phyloP scores from a whole-genome alignment of 139 green algal species.

The Tetraselmis striata region DNA sequence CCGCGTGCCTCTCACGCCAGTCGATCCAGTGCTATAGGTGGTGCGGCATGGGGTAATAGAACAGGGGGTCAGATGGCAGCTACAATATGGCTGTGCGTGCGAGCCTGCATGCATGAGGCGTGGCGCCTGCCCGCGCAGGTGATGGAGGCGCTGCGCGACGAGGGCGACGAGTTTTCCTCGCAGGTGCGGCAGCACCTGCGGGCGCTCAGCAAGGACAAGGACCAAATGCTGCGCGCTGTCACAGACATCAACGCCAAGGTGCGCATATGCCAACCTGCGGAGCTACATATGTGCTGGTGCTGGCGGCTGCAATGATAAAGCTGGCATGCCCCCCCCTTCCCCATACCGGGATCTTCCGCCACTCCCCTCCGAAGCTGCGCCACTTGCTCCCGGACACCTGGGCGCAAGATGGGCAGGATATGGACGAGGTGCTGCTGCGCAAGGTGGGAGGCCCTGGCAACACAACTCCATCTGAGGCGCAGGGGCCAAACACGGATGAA shows the following conservation, averaged over 20 bases:
- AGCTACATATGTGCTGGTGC: no score
- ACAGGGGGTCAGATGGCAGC: no score
- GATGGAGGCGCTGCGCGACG: not conserved
- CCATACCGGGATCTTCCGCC: no score
- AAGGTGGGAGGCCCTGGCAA: not conserved
- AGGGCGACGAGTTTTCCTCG: not conserved
- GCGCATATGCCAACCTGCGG: not conserved
- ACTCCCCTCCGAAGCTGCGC: not conserved
- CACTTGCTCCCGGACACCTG: not conserved
- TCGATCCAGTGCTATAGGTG: no score
- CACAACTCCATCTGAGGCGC: not conserved
- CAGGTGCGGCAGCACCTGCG: not conserved
- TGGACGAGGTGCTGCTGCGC: not conserved
- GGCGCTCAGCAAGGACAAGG: not conserved
- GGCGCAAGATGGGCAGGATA: not conserved
- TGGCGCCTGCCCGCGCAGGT: no score
- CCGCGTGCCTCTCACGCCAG: no score
- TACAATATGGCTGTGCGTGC: no score
- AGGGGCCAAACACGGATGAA: no score
- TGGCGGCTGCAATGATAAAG: no score
- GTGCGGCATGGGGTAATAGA: no score
- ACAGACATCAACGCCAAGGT: not conserved
- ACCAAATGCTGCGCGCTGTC: not conserved
- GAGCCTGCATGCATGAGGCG: no score
- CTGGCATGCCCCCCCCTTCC: no score